phyloP scores from a whole-genome alignment of 2,329 filamentous ascomycete species.

The Corynespora cassiicola region DNA sequence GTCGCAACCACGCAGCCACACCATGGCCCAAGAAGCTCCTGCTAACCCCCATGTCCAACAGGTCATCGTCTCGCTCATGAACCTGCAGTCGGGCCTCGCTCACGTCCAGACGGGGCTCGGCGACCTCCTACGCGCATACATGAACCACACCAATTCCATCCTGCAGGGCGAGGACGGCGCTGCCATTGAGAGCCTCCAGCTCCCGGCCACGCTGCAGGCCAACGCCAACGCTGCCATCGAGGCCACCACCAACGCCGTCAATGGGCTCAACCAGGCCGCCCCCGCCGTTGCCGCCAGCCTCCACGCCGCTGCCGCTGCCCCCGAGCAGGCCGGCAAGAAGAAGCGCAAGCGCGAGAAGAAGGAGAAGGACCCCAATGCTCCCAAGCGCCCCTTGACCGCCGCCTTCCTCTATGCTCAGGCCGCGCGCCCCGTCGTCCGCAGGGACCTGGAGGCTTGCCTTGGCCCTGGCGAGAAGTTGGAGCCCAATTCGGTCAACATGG shows the following conservation, averaged over 20 bases:
- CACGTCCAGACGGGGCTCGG: constrained; percentile 66
- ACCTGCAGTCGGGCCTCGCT: constrained; percentile 67
- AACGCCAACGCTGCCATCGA: constrained; percentile 37
- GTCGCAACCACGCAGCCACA: too few species aligned
- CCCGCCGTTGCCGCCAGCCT: constrained; percentile 16
- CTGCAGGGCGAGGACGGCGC: constrained; percentile 54
- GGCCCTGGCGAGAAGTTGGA: constrained; percentile 73
- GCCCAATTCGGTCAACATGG: constrained; percentile 86
- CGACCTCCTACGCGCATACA: constrained; percentile 81
- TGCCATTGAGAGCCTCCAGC: constrained; percentile 48
- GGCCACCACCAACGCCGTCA: constrained; percentile 28
- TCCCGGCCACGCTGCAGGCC: constrained; percentile 50
- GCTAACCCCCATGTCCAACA: constrained; percentile 54
- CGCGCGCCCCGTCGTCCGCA: constrained; percentile 81
- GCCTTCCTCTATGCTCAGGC: constrained; percentile 96
- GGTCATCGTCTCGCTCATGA: constrained; percentile 79
- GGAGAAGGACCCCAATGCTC: constrained; percentile 81
- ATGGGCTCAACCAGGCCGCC: constrained; percentile 26
- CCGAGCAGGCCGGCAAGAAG: constrained; percentile 38
- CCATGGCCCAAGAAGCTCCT: constrained; percentile 8
- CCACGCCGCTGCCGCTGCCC: constrained; percentile 18
- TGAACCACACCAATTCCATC: constrained; percentile 86
- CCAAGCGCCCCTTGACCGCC: constrained; percentile 90
- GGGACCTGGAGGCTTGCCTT: constrained; percentile 58
- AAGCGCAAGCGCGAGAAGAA: constrained; percentile 89